These are phyloP conservation scores for Saccharum officinarum DNA, from an alignment of 176 grass and related monocot species.

Conservation along the genomic window DNA sequence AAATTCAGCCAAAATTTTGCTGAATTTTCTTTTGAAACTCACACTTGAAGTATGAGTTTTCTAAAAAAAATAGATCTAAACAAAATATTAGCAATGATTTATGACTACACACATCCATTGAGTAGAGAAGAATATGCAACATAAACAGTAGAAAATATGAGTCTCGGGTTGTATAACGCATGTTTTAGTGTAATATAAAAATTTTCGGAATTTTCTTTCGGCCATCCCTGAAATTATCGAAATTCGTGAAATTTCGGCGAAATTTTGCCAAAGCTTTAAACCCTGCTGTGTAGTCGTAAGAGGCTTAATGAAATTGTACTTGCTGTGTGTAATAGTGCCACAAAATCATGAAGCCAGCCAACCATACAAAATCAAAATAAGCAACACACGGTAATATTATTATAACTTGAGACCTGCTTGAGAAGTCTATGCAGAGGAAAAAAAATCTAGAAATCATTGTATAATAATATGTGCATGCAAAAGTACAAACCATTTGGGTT, in stretches of 20 bases:
- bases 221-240: background rate
- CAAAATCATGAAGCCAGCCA: background rate
- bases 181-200: background rate
- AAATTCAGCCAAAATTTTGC: background rate
- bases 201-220: background rate
- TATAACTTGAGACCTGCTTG: background rate
- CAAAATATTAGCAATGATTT: background rate
- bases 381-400: background rate
- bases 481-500: conserved; percentile 77
- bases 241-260: background rate
- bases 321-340: background rate
- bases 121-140: background rate
- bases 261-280: background rate
- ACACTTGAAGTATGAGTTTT: background rate
- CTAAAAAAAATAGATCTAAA: background rate
- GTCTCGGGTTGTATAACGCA: background rate
- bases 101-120: background rate
- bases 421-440: background rate
- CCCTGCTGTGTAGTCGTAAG: background rate
- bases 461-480: background rate
- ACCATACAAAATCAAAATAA: background rate
- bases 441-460: background rate
- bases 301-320: conserved; percentile 5
- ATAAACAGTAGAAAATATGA: background rate
- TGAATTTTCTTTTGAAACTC: too few relatives aligned